Conservation (phyloP, 164 flowering plant genomes). For the Tinospora cordifolia region DNA sequence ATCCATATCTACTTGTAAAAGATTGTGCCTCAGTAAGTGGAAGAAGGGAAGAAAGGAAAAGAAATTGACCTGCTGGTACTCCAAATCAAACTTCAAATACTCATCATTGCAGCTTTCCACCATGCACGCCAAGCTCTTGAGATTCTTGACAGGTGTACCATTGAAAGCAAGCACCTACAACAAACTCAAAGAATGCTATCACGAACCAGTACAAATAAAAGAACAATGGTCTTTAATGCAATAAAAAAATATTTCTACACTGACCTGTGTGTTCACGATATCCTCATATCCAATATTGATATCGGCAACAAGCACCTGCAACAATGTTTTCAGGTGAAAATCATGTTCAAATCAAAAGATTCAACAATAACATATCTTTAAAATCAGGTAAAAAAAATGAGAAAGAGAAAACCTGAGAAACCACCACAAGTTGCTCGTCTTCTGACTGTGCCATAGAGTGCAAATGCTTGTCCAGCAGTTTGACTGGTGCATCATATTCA, state of each 20-base stretch:
- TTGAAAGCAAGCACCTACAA: constrained; percentile 72
- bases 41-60: background rate
- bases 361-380: background rate
- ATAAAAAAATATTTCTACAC: background rate
- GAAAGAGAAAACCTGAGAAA: constrained; percentile 63
- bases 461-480: constrained; percentile 73
- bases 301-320: constrained; percentile 80
- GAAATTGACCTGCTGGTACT: constrained; percentile 64
- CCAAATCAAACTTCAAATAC: constrained; percentile 72
- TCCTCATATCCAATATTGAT: constrained; percentile 89
- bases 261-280: constrained; percentile 85
- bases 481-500: constrained; percentile 81
- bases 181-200: constrained; percentile 5
- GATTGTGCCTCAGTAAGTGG: background rate
- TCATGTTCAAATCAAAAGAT: background rate
- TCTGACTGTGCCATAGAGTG: constrained; percentile 67
- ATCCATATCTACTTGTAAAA: background rate
- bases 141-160: constrained; percentile 71
- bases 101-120: constrained; percentile 76
- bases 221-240: background rate
- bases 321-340: constrained; percentile 8
- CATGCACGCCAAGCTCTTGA: constrained; percentile 70
- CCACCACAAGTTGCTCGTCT: constrained; percentile 84
- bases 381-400: background rate
- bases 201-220: background rate